phyloP scores from a whole-genome alignment of 306 rosid species.

The Hippophae tibetana region DNA sequence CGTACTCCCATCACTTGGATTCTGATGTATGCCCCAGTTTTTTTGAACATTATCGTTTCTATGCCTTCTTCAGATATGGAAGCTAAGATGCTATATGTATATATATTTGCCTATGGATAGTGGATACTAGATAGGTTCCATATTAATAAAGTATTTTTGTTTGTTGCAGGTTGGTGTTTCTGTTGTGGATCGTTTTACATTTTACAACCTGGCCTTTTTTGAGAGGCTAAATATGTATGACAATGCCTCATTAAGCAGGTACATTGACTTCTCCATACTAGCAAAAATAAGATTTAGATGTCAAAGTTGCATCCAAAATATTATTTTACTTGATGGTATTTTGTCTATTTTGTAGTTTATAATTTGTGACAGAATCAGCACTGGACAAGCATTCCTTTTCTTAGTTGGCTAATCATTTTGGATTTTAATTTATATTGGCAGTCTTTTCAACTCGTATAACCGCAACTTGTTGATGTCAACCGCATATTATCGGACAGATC shows the following conservation, averaged over 20 bases:
- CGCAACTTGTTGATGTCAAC: constrained; percentile 87
- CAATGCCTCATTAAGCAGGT: constrained; percentile 92
- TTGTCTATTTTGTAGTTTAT: neutral
- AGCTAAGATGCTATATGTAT: neutral
- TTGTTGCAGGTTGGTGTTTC: constrained; percentile 79
- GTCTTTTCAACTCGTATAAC: constrained; percentile 75
- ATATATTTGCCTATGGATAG: neutral
- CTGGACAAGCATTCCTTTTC: neutral
- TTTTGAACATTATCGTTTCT: constrained; percentile 1
- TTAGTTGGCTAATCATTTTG: constrained; percentile 13
- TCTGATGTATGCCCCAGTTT: constrained; percentile 59
- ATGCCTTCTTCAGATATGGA: neutral
- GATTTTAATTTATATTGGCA: constrained; percentile 31
- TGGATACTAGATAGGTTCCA: constrained; percentile 3
- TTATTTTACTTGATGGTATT: neutral
- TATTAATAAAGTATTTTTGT: constrained; percentile 9
- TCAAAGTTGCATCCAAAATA: neutral
- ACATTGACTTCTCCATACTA: neutral
- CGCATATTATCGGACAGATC: constrained; percentile 73
- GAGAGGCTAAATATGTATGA: constrained; percentile 89
- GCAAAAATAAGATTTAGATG: neutral
- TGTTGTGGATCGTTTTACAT: constrained; percentile 94
- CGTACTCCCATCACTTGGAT: constrained; percentile 97
- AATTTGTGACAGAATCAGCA: neutral
- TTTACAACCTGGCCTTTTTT: constrained; percentile 83